phyloP scores from a whole-genome alignment of 345 rosid genomes.

The Rhodamnia argentea region DNA sequence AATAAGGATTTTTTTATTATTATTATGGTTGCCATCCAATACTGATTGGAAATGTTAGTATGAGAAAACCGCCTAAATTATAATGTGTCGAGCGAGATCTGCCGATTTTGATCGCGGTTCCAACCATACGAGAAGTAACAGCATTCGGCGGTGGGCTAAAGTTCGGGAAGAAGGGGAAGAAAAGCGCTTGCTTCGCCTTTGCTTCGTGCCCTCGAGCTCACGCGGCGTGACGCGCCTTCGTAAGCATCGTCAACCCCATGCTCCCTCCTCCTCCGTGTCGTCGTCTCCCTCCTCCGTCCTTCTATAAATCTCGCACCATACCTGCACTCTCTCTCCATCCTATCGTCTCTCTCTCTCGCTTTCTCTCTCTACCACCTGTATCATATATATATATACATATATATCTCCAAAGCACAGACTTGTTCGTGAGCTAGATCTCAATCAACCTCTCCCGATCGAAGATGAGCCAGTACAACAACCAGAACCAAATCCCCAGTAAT shows the following conservation, averaged over 20 bases:
- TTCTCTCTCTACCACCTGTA: neutral
- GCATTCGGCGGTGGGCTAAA: neutral
- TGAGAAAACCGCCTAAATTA: neutral
- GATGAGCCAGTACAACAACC: constrained; percentile 22
- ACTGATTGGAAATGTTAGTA: neutral
- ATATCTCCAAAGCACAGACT: neutral
- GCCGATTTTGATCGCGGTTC: too few species aligned
- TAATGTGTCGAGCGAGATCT: neutral
- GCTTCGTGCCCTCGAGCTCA: neutral
- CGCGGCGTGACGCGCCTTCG: neutral
- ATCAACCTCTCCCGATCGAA: neutral
- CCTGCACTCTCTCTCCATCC: neutral
- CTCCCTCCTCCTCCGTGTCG: neutral
- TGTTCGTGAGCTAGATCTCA: neutral
- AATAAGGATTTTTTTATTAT: too few species aligned
- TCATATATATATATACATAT: too few species aligned
- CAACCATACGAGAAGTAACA: neutral
- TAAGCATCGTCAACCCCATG: neutral
- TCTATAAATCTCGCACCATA: neutral
- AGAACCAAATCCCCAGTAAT: constrained; percentile 16
- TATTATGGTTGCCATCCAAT: too few species aligned
- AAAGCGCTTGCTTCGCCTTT: neutral
- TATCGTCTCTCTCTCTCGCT: neutral
- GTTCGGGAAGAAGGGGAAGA: neutral
- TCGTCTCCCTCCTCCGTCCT: neutral